A percentile compares a stretch with the other conserved stretches of the same genome.
phyloP scores from a whole-genome alignment of 306 rosid genomes.

The Acacia crassicarpa region DNA sequence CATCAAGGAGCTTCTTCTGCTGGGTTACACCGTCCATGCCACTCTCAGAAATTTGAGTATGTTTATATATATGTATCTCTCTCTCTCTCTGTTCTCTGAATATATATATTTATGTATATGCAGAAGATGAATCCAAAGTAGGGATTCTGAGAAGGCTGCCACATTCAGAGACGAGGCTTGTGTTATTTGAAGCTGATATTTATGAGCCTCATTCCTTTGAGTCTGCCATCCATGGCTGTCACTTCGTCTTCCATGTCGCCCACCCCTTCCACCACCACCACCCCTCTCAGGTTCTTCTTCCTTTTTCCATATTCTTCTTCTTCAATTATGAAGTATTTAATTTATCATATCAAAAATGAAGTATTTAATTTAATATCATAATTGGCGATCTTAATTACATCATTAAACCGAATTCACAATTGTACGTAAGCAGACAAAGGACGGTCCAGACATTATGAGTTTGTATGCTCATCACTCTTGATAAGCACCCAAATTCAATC shows the following conservation, averaged over 20 bases:
- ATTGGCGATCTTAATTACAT: too few species aligned
- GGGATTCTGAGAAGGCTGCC: constrained; percentile 41
- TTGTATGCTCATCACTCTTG: too few species aligned
- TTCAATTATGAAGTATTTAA: too few species aligned
- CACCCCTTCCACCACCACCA: constrained; percentile 38
- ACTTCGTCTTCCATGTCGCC: constrained; percentile 55
- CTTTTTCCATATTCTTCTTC: background rate
- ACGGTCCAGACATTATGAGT: too few species aligned
- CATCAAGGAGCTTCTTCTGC: constrained; percentile 40
- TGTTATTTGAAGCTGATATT: constrained; percentile 49
- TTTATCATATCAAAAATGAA: too few species aligned
- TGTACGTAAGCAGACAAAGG: too few species aligned
- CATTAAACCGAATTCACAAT: too few species aligned
- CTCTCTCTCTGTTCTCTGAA: background rate
- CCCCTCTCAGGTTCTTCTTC: background rate
- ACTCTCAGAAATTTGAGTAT: constrained; percentile 54
- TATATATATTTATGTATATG: background rate
- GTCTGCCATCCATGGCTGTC: constrained; percentile 45
- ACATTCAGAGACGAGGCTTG: constrained; percentile 33
- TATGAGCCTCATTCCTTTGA: constrained; percentile 35
- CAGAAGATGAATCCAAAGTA: constrained; percentile 48
- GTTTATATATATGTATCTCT: background rate
- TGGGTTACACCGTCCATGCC: constrained; percentile 54
- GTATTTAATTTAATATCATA: too few species aligned
- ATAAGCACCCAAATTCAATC: too few species aligned